Conservation (phyloP, 371 early-diverging fungal species). For the Actinomucor elegans region DNA sequence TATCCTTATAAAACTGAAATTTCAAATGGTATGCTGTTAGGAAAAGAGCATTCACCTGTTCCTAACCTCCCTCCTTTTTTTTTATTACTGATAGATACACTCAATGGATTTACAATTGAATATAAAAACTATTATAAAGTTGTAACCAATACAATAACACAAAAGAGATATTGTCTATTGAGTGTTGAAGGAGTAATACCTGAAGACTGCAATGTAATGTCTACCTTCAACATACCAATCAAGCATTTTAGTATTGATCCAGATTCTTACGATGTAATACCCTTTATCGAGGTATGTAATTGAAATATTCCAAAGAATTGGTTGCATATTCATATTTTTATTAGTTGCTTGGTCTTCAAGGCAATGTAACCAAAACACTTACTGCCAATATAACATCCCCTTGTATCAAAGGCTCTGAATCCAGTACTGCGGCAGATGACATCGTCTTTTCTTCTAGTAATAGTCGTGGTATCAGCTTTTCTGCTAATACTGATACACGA, state of each 20-base stretch:
- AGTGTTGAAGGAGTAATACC: conserved; percentile 11
- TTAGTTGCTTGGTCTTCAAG: conserved; percentile 16
- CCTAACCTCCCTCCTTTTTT: no score
- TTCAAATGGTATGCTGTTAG: conserved; percentile 5
- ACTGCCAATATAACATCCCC: conserved; percentile 16
- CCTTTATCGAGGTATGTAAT: conserved; percentile 30
- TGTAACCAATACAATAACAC: conserved; percentile 8
- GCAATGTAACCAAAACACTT: not conserved
- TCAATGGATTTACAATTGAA: conserved; percentile 22
- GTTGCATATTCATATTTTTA: not conserved
- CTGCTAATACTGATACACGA: conserved; percentile 11
- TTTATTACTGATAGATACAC: conserved; percentile 5
- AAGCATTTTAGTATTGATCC: conserved; percentile 3
- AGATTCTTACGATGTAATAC: conserved; percentile 10
- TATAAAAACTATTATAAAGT: conserved; percentile 31
- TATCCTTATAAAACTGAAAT: not conserved
- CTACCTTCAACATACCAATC: conserved; percentile 1
- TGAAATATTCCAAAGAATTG: not conserved
- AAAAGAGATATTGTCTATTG: conserved; percentile 17
- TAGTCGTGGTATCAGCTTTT: conserved; percentile 6
- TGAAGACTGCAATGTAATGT: conserved; percentile 1
- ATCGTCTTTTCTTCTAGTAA: conserved; percentile 1
- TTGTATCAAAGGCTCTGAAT: conserved; percentile 6
- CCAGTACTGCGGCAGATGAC: not conserved
- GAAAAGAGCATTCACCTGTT: no score